Conservation (phyloP, 805 yeast species). For the Candida stauntonica region DNA sequence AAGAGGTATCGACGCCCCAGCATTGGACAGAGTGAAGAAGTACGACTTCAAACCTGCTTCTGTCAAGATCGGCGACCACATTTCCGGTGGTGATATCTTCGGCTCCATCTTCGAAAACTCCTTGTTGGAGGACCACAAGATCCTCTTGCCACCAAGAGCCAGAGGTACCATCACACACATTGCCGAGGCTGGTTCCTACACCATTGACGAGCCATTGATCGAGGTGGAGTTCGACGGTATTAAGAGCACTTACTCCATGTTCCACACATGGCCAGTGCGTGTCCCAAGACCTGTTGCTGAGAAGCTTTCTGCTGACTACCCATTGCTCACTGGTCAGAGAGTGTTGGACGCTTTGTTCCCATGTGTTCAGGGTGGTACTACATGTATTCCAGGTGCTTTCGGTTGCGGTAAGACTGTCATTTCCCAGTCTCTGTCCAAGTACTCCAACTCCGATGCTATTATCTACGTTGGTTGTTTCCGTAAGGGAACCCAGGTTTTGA, state of each 20-base stretch:
- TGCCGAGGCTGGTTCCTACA: slow-evolving; percentile 87
- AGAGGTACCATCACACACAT: slow-evolving; percentile 92
- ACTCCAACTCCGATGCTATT: slow-evolving; percentile 94
- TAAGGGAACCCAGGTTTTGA: slow-evolving; percentile 38
- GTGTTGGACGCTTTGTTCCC: slow-evolving; percentile 97
- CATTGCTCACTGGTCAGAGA: slow-evolving; percentile 97
- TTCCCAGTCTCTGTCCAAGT: slow-evolving; percentile 95
- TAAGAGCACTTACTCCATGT: slow-evolving; percentile 79
- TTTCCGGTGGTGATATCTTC: slow-evolving; percentile 96
- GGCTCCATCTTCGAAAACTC: slow-evolving; percentile 95
- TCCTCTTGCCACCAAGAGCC: slow-evolving; percentile 95
- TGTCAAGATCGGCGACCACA: slow-evolving; percentile 91
- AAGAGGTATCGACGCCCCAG: slow-evolving; percentile 97
- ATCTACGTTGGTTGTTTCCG: slow-evolving; percentile 77
- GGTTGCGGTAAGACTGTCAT: slow-evolving; percentile 99
- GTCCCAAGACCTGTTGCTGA: slow-evolving; percentile 98
- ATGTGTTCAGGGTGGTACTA: slow-evolving; percentile 99
- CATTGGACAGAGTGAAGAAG: slow-evolving; percentile 74
- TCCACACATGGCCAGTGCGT: slow-evolving; percentile 99
- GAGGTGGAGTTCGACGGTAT: slow-evolving; percentile 95
- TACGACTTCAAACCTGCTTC: slow-evolving; percentile 84
- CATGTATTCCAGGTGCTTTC: slow-evolving; percentile 99
- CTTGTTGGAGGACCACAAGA: slow-evolving; percentile 85
- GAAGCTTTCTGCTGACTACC: slow-evolving; percentile 89
- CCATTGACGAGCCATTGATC: slow-evolving; percentile 81